These are phyloP conservation scores for Ophiosphaerella herpotricha DNA, from an alignment of 2,329 filamentous ascomycete species.

Conservation along the genomic window DNA sequence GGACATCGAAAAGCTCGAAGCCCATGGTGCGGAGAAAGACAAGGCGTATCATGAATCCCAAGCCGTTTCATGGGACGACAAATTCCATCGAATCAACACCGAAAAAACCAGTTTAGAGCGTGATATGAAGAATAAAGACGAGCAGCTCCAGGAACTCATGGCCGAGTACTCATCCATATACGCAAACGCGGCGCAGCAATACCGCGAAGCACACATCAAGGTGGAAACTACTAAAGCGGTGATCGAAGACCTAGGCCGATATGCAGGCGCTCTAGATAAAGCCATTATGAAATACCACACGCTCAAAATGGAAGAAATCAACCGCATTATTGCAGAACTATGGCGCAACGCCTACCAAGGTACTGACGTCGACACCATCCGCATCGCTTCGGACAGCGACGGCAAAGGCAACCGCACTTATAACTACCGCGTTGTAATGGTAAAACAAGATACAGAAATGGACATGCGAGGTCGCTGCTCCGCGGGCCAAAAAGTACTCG, in stretches of 20 bases:
- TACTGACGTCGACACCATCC: slow-evolving; percentile 94
- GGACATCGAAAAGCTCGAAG: slow-evolving; percentile 76
- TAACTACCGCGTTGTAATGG: slow-evolving; percentile 97
- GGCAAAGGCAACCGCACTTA: slow-evolving; percentile 77
- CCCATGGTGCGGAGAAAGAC: slow-evolving; percentile 81
- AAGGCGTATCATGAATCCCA: slow-evolving; percentile 74
- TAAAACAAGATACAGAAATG: slow-evolving; percentile 97
- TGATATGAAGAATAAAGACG: slow-evolving; percentile 81
- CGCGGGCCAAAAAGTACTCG: slow-evolving; percentile 94
- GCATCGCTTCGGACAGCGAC: slow-evolving; percentile 91
- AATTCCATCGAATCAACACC: slow-evolving; percentile 71
- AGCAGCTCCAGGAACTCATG: slow-evolving; percentile 73
- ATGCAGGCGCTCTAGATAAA: slow-evolving; percentile 83
- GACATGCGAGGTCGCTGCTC: slow-evolving; percentile 98
- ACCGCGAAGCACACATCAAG: slow-evolving; percentile 85
- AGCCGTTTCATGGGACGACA: slow-evolving; percentile 67
- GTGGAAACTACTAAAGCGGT: slow-evolving; percentile 91
- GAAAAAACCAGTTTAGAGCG: slow-evolving; percentile 76
- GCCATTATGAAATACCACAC: slow-evolving; percentile 97
- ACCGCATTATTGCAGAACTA: slow-evolving; percentile 90
- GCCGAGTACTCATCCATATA: slow-evolving; percentile 86
- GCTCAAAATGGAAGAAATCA: slow-evolving; percentile 98
- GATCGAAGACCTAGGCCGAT: slow-evolving; percentile 85
- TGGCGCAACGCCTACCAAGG: slow-evolving; percentile 97
- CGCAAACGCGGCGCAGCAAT: slow-evolving; percentile 77